A percentile compares a stretch with the other conserved stretches of the same genome.
Conservation (phyloP, 768 basidiomycete species). For the Tylopilus rubrobrunneus region DNA sequence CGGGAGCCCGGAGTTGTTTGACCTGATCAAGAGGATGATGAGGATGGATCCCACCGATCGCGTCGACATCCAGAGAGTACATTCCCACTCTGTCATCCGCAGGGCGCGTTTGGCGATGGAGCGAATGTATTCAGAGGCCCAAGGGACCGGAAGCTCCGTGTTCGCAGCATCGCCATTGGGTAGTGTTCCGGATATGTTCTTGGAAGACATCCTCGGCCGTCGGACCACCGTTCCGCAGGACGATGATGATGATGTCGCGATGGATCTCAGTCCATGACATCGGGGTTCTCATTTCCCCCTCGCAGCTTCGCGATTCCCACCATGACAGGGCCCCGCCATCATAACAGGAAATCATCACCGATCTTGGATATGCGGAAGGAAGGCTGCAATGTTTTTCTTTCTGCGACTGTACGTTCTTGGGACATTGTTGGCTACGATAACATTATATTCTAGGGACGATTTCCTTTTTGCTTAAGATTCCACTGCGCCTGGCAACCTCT, state of each 20-base stretch:
- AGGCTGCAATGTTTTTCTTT: slow-evolving; percentile 8
- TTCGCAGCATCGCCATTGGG: slow-evolving; percentile 64
- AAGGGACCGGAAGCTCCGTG: slow-evolving; percentile 34
- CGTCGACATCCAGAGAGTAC: slow-evolving; percentile 52
- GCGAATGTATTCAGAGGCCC: slow-evolving; percentile 35
- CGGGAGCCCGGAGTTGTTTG: slow-evolving; percentile 60
- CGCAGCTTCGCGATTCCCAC: not conserved
- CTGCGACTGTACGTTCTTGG: slow-evolving; percentile 32
- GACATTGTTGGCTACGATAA: slow-evolving; percentile 33
- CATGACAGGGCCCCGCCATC: slow-evolving; percentile 3
- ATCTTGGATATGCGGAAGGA: slow-evolving; percentile 22
- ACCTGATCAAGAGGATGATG: slow-evolving; percentile 75
- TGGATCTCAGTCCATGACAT: slow-evolving; percentile 40
- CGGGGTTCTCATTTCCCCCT: not conserved
- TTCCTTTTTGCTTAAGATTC: slow-evolving; percentile 26
- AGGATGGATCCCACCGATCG: slow-evolving; percentile 62
- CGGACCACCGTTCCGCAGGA: slow-evolving; percentile 5
- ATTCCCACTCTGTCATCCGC: slow-evolving; percentile 57
- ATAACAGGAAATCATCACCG: slow-evolving; percentile 4
- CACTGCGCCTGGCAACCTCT: slow-evolving; percentile 12
- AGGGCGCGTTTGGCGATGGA: slow-evolving; percentile 68
- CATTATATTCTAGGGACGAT: slow-evolving; percentile 34
- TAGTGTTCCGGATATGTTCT: slow-evolving; percentile 56
- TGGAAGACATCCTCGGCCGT: slow-evolving; percentile 56
- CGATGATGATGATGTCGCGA: slow-evolving; percentile 27